phyloP scores from a whole-genome alignment of 176 grass and related monocot genomes.

The Urochloa ruziziensis region DNA sequence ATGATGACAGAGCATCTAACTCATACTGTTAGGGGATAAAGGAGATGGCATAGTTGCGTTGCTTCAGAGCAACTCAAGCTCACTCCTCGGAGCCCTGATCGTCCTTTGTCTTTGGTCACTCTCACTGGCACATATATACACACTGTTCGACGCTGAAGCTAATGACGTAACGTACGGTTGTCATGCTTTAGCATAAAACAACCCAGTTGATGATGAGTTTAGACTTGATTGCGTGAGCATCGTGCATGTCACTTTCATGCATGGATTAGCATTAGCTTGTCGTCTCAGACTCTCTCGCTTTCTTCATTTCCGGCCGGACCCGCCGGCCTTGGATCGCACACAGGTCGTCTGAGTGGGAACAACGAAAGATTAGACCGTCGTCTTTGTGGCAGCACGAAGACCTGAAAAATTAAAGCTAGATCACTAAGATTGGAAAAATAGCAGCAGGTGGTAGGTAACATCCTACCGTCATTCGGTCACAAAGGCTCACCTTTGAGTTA shows the following conservation, averaged over 20 bases:
- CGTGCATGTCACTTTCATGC: neutral
- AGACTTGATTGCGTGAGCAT: neutral
- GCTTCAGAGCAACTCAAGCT: slow-evolving; percentile 27
- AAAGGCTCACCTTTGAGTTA: neutral
- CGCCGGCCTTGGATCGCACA: neutral
- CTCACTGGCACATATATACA: too few species aligned
- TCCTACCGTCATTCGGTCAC: neutral
- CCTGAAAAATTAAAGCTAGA: neutral
- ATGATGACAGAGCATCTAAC: too few species aligned
- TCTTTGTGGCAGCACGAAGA: neutral
- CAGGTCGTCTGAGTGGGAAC: neutral
- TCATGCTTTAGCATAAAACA: neutral
- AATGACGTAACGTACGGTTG: too few species aligned
- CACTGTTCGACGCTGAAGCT: neutral
- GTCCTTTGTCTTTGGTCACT: neutral
- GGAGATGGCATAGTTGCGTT: neutral
- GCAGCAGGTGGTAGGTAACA: neutral
- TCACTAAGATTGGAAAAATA: neutral
- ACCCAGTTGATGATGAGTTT: too few species aligned
- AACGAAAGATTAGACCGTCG: neutral
- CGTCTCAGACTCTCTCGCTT: neutral
- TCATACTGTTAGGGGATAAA: too few species aligned
- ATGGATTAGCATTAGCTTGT: slow-evolving; percentile 13
- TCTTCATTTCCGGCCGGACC: neutral
- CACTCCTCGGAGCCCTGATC: neutral